These are phyloP conservation scores for Discostella stelligeroides DNA, from an alignment of 108 stramenopile species.

Conservation along the genomic window DNA sequence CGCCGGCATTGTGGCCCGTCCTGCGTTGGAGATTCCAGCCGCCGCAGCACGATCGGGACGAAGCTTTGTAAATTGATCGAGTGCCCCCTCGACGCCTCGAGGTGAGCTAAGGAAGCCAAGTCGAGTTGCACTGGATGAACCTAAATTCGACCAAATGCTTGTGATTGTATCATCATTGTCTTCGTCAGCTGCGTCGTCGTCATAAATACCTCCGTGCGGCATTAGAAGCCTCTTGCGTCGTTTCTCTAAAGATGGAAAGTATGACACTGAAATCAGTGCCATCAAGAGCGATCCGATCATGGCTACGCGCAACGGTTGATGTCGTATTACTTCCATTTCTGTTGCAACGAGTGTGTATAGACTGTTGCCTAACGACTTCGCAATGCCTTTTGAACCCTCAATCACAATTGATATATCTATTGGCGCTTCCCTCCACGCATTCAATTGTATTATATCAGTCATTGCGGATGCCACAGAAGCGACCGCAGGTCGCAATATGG, in stretches of 20 bases:
- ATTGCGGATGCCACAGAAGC: slow-evolving; percentile 40
- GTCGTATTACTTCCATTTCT: slow-evolving; percentile 40
- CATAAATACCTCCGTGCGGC: neutral
- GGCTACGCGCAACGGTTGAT: slow-evolving; percentile 63
- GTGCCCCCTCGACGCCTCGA: slow-evolving; percentile 62
- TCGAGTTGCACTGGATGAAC: slow-evolving; percentile 74
- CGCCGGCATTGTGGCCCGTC: neutral
- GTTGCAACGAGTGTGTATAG: slow-evolving; percentile 33
- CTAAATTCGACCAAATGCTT: slow-evolving; percentile 60
- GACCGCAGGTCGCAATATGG: slow-evolving; percentile 58
- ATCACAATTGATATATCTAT: slow-evolving; percentile 48
- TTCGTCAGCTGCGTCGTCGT: slow-evolving; percentile 46
- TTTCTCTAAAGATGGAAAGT: slow-evolving; percentile 62
- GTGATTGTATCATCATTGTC: slow-evolving; percentile 28
- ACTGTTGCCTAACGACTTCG: slow-evolving; percentile 22
- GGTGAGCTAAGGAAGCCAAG: slow-evolving; percentile 62
- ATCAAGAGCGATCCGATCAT: slow-evolving; percentile 57
- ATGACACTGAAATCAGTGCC: slow-evolving; percentile 54
- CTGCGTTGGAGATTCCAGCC: slow-evolving; percentile 22
- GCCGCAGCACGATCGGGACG: slow-evolving; percentile 39
- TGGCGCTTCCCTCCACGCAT: slow-evolving; percentile 58
- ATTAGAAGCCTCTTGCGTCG: slow-evolving; percentile 20
- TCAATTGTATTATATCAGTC: slow-evolving; percentile 31
- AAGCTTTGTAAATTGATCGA: slow-evolving; percentile 55
- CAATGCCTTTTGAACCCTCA: slow-evolving; percentile 23